A percentile compares a stretch with the other conserved stretches of the same genome.
These are phyloP conservation scores for Eucalyptus albens DNA, from an alignment of 345 rosid genomes.

Conservation along the genomic window DNA sequence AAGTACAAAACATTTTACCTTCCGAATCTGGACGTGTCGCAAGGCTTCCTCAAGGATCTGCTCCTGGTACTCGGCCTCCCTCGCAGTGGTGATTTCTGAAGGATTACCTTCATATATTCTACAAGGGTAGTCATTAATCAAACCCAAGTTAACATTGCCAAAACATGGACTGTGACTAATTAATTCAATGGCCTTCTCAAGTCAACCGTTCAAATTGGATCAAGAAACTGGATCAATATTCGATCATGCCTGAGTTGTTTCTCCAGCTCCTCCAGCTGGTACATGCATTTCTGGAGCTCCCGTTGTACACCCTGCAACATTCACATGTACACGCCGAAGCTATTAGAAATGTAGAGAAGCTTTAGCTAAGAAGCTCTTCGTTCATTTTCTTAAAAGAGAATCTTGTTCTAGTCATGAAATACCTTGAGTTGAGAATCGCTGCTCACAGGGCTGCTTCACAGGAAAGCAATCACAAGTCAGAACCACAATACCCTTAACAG, in stretches of 20 bases:
- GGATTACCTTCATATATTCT: conserved; percentile 22
- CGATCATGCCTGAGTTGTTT: conserved; percentile 16
- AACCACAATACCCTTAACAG: not conserved
- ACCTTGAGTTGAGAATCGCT: not conserved
- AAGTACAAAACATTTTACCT: conserved; percentile 1
- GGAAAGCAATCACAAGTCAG: not conserved
- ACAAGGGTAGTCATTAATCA: not conserved
- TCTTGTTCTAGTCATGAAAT: not conserved
- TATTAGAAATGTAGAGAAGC: not conserved
- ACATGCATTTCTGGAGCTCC: conserved; percentile 4
- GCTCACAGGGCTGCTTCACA: not conserved
- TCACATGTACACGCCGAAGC: not conserved
- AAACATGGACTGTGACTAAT: not conserved
- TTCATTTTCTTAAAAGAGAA: not conserved
- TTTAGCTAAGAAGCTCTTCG: not conserved
- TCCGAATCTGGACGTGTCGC: conserved; percentile 6
- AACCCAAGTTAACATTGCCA: not conserved
- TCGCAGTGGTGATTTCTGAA: conserved; percentile 9
- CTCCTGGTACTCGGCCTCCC: conserved; percentile 13
- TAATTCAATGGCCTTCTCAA: not conserved
- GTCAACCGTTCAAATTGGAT: not conserved
- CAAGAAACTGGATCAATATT: not conserved
- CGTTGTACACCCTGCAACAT: conserved; percentile 11
- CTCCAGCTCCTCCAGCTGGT: conserved; percentile 8
- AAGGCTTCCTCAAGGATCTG: conserved; percentile 19